These are phyloP conservation scores for Epichloe festucae DNA, from an alignment of 2,329 filamentous ascomycete genomes.

Conservation along the genomic window DNA sequence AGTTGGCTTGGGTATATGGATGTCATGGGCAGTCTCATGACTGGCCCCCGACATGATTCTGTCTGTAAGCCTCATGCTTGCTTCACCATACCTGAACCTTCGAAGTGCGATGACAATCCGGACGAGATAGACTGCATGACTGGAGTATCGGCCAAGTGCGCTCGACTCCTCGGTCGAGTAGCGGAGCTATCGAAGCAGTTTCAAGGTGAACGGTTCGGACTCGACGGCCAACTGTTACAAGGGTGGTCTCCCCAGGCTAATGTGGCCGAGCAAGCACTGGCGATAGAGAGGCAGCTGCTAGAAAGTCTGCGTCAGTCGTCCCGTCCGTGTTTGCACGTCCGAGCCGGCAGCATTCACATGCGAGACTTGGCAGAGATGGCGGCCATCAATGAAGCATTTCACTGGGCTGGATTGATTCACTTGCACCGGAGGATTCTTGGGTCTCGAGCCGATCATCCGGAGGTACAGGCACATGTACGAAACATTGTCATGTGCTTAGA, in stretches of 20 bases:
- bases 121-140: conserved; percentile 74
- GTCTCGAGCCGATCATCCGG: conserved; percentile 38
- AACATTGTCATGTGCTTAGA: conserved; percentile 50
- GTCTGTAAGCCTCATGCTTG: not conserved
- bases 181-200: conserved; percentile 58
- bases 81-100: not conserved
- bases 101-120: not conserved
- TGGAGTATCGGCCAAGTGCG: conserved; percentile 41
- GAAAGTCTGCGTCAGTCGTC: conserved; percentile 35
- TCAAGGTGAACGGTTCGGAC: conserved; percentile 50
- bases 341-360: conserved; percentile 35
- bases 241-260: conserved; percentile 45
- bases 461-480: conserved; percentile 50
- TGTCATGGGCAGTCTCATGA: conserved; percentile 59
- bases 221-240: conserved; percentile 20
- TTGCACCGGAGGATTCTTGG: conserved; percentile 61
- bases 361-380: conserved; percentile 49
- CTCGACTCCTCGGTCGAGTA: conserved; percentile 69
- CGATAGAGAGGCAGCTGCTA: conserved; percentile 47
- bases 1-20: conserved; percentile 80
- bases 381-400: conserved; percentile 65
- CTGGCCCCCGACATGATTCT: conserved; percentile 25
- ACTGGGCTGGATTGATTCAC: conserved; percentile 67
- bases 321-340: conserved; percentile 33
- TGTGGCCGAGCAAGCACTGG: conserved; percentile 34